Percentiles rank a stretch among this genome's conserved stretches.
These are phyloP conservation scores for Coffea humblotiana DNA, from an alignment of 305 asterid genomes.

Conservation along the genomic window DNA sequence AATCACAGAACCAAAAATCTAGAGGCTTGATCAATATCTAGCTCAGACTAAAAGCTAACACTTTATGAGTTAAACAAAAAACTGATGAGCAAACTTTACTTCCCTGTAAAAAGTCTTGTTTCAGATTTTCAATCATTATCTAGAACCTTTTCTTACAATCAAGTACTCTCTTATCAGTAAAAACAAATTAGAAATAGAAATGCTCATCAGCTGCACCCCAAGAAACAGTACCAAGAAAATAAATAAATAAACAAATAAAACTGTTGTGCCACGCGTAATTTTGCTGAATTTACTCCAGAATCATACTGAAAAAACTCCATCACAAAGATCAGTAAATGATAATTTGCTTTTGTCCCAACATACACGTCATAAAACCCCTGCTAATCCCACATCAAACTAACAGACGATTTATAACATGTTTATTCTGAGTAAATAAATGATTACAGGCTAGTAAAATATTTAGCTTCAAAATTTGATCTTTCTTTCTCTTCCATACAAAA, in stretches of 20 bases:
- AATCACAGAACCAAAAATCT: background rate
- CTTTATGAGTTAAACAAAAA: background rate
- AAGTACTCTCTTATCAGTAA: background rate
- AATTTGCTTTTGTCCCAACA: background rate
- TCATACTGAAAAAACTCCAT: background rate
- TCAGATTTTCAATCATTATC: background rate
- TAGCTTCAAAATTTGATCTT: constrained; percentile 7
- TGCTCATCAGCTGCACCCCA: background rate
- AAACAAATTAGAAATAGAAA: background rate
- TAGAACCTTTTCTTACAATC: background rate
- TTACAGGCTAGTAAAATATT: background rate
- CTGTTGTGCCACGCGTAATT: background rate
- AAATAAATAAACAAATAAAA: background rate
- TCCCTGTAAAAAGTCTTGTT: background rate
- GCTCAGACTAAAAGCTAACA: constrained; percentile 4
- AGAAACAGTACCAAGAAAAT: no score
- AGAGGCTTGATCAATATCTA: background rate
- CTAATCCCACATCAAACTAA: background rate
- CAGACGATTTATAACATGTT: background rate
- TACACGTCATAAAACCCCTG: background rate
- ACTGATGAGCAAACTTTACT: background rate
- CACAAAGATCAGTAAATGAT: background rate
- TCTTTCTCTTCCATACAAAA: background rate
- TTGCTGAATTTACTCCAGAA: background rate
- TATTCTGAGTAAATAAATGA: background rate